Evolutionary conservation across 768 basidiomycete genomes (phyloP), one percentile per base, ranked within the genome.

Genomic region (Leccinum boreale): DNA sequence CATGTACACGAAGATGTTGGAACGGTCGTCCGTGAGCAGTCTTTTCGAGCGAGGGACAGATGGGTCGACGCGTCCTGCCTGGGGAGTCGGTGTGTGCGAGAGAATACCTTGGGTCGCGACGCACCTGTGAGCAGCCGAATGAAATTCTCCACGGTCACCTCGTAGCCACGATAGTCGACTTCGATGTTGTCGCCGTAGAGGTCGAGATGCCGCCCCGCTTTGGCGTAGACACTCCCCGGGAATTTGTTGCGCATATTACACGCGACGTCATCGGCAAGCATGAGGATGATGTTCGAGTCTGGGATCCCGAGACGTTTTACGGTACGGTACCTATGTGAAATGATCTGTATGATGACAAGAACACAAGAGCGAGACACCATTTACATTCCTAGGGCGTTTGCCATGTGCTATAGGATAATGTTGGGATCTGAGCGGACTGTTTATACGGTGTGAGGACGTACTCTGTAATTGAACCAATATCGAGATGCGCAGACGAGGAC

Each of bases 391-490:
- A 99, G 81, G 1, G 96, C 91, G 74, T 98, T 99, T 9, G 97
- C 87, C 94, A 98, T 98, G 72, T 98, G 97, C 94, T 31, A 31
- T 98, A 63, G n/a, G 48, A 19, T 2, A 36, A 15, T 12, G 3
- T 58, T 21, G 31, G 28, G 3, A 42, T 26, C 23, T 62, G n/a
- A 63, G 48, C 21, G 14, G n/a, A 14, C 19, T 33, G 2, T 28
- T 3, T 29, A 29, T 7, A 39, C 3, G 1, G 7, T 50, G 46
- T 6, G 39, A 33, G 0, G 17, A 81, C 23, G 0, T 67, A 97
- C 96, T 45, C 96, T 79, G 69, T 99, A 99, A 70, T 99, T 99
- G 80, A 99, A 99, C 95, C 95, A 98, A 70, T 95, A 96, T 57
- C 95, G 72, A 5, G 94, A 97, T 1, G 97, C 82, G 65, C 91